Evolutionary conservation across 1,139 yeast species (phyloP).

Genomic region (Suhomyces bribrorum): DNA sequence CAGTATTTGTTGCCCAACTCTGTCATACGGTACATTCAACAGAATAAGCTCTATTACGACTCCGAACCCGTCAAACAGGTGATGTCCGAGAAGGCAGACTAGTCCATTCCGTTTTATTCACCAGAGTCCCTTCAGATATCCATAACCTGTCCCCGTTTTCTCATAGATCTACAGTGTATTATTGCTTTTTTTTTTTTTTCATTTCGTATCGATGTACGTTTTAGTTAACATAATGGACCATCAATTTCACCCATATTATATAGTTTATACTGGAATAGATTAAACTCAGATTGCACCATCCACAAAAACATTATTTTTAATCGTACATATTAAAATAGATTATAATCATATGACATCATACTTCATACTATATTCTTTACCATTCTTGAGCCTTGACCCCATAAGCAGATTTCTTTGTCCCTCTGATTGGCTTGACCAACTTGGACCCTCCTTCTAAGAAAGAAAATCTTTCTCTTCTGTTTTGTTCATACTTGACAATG

Average conservation of each 20-base stretch:
- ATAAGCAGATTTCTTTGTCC: conserved; percentile 66
- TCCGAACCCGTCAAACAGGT: conserved; percentile 95
- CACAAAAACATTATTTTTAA: too few relatives aligned
- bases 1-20: conserved; percentile 92
- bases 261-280: too few relatives aligned
- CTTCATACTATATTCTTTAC: conserved; percentile 34
- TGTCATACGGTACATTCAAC: conserved; percentile 92
- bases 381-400: conserved; percentile 81
- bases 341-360: too few relatives aligned
- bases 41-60: conserved; percentile 83
- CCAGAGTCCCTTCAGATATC: too few relatives aligned
- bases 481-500: conserved; percentile 70
- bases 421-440: conserved; percentile 64
- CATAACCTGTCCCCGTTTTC: too few relatives aligned
- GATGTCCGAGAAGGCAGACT: conserved; percentile 55
- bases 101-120: too few relatives aligned
- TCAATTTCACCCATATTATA: too few relatives aligned
- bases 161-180: too few relatives aligned
- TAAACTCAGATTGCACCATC: too few relatives aligned
- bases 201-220: not conserved
- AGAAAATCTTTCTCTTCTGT: conserved; percentile 77
- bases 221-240: not conserved
- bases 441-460: conserved; percentile 88
- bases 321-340: too few relatives aligned
- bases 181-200: too few relatives aligned